A percentile compares a stretch with the other conserved stretches of the same genome.
Conservation (phyloP, 768 basidiomycete species). For the Calvatia gigantea region DNA sequence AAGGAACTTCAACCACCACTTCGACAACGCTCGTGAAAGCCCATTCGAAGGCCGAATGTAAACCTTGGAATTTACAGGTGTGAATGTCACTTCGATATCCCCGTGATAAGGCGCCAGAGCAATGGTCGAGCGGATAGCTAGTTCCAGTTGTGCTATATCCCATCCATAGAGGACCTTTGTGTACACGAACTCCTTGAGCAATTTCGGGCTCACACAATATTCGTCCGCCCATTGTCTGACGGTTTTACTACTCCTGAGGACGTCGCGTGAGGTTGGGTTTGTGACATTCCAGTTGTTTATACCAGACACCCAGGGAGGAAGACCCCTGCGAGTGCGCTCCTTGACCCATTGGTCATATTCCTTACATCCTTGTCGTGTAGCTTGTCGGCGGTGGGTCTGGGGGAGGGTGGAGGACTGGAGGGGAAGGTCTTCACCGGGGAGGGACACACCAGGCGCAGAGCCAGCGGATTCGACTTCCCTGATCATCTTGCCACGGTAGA, state of each 20-base stretch:
- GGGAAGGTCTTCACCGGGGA: background rate
- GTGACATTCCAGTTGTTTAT: constrained; percentile 11
- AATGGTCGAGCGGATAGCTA: constrained; percentile 39
- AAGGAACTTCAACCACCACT: constrained; percentile 67
- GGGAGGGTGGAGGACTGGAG: background rate
- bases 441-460: background rate
- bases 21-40: constrained; percentile 65
- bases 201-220: constrained; percentile 67
- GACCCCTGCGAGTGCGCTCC: constrained; percentile 43
- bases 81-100: constrained; percentile 46
- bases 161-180: constrained; percentile 57
- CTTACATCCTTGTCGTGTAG: constrained; percentile 39
- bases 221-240: constrained; percentile 80
- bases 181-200: constrained; percentile 77
- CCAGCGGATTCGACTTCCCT: constrained; percentile 42
- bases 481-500: constrained; percentile 62
- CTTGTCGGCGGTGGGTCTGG: constrained; percentile 25
- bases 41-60: constrained; percentile 65
- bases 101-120: constrained; percentile 42
- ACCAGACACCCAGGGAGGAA: constrained; percentile 40
- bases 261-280: constrained; percentile 15
- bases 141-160: constrained; percentile 40
- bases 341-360: constrained; percentile 39
- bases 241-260: constrained; percentile 54
- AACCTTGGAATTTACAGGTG: constrained; percentile 42